Conservation (phyloP, 208 protist genomes). For the Leishmania amazonensis region DNA sequence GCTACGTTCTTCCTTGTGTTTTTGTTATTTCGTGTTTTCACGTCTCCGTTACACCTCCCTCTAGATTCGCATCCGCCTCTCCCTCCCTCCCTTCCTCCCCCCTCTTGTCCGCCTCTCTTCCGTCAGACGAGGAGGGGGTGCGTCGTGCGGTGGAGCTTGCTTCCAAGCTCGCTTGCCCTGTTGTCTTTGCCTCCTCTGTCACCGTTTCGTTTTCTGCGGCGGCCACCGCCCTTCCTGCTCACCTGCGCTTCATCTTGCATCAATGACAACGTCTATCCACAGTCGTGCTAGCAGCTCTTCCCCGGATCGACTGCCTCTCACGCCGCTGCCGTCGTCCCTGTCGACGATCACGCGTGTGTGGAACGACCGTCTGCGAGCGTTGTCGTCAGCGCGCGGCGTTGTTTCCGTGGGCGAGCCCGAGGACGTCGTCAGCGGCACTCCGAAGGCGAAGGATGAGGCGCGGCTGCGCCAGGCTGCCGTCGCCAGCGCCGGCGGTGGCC, state of each 20-base stretch:
- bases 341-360: slow-evolving; percentile 34
- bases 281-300: slow-evolving; percentile 1
- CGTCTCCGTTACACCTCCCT: not conserved
- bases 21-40: too few species aligned
- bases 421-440: slow-evolving; percentile 13
- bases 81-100: not conserved
- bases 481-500: not conserved
- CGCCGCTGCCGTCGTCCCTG: slow-evolving; percentile 3
- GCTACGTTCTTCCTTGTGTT: not conserved
- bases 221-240: not conserved
- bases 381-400: not conserved
- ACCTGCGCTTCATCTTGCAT: not conserved
- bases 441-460: slow-evolving; percentile 7
- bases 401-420: not conserved
- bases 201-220: not conserved
- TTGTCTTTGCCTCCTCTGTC: not conserved
- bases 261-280: slow-evolving; percentile 13
- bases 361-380: slow-evolving; percentile 31
- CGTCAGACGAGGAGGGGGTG: not conserved
- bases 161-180: not conserved
- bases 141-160: not conserved
- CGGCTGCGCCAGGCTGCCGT: slow-evolving; percentile 3
- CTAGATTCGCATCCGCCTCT: not conserved
- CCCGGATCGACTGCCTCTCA: not conserved
- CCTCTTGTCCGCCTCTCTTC: not conserved